Conservation (phyloP, 495 filamentous ascomycete genomes). For the Podospora sp. region DNA sequence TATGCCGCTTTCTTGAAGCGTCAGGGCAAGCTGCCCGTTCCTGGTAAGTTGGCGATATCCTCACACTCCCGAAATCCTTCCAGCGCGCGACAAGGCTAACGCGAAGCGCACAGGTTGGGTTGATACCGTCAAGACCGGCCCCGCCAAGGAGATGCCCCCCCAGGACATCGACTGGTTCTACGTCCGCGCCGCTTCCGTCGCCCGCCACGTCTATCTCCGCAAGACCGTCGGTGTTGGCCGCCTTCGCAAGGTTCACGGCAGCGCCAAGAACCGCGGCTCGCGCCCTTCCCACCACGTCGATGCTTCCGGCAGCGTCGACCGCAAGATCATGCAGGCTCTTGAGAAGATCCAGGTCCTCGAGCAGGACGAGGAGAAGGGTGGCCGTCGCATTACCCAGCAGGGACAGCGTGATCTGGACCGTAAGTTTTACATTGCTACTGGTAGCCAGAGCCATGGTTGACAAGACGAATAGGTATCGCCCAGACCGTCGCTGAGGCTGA, state of each 20-base stretch:
- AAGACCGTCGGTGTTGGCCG: conserved; percentile 98
- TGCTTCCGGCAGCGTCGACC: conserved; percentile 90
- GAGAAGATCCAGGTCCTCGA: conserved; percentile 99
- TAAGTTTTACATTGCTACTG: conserved; percentile 34
- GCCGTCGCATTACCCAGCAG: conserved; percentile 91
- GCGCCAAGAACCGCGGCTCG: conserved; percentile 92
- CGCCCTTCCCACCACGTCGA: conserved; percentile 94
- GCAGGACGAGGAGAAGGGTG: conserved; percentile 95
- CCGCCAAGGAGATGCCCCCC: conserved; percentile 93
- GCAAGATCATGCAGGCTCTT: conserved; percentile 91
- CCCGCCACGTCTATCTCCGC: conserved; percentile 97
- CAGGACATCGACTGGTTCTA: conserved; percentile 99
- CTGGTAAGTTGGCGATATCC: conserved; percentile 59
- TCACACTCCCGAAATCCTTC: conserved; percentile 5
- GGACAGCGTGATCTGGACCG: conserved; percentile 99
- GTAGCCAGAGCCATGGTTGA: not conserved
- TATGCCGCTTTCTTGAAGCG: conserved; percentile 98
- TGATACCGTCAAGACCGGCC: conserved; percentile 97
- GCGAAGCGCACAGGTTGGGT: conserved; percentile 72
- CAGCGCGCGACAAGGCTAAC: conserved; percentile 10
- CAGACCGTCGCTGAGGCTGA: conserved; percentile 73
- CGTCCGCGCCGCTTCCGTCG: conserved; percentile 92
- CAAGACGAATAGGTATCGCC: conserved; percentile 57
- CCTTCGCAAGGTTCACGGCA: conserved; percentile 79
- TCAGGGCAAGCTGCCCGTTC: conserved; percentile 97